These are phyloP conservation scores for Macadamia integrifolia DNA, from an alignment of 164 flowering plant genomes.

Conservation along the genomic window DNA sequence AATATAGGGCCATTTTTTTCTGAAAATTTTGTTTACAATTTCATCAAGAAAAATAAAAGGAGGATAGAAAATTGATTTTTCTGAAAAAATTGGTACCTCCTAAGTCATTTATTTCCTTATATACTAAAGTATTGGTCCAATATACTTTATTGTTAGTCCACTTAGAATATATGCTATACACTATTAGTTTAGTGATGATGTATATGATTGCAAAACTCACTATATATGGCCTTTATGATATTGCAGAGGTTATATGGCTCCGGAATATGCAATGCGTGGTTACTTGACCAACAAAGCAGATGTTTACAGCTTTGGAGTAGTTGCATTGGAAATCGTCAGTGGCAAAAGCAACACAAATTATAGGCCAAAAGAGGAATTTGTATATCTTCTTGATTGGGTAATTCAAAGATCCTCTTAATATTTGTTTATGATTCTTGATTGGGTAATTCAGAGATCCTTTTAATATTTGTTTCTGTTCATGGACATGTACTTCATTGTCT, in stretches of 20 bases:
- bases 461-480: neutral
- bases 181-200: neutral
- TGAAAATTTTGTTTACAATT: neutral
- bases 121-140: neutral
- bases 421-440: neutral
- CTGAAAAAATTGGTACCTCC: too few relatives aligned
- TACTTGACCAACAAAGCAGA: constrained; percentile 64
- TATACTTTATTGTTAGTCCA: neutral
- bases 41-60: neutral
- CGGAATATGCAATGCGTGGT: constrained; percentile 83
- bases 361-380: constrained; percentile 54
- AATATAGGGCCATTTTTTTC: too few relatives aligned
- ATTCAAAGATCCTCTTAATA: neutral
- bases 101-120: neutral
- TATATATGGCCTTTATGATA: neutral
- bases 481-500: neutral
- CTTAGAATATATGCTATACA: neutral
- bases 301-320: constrained; percentile 78
- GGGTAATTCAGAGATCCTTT: neutral
- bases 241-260: constrained; percentile 72
- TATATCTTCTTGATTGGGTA: constrained; percentile 80
- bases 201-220: neutral
- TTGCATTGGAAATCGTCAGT: constrained; percentile 63
- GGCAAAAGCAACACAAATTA: constrained; percentile 76
- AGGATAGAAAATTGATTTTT: neutral